Conservation (phyloP, 2,329 filamentous ascomycete species). For the Colletotrichum navitas region DNA sequence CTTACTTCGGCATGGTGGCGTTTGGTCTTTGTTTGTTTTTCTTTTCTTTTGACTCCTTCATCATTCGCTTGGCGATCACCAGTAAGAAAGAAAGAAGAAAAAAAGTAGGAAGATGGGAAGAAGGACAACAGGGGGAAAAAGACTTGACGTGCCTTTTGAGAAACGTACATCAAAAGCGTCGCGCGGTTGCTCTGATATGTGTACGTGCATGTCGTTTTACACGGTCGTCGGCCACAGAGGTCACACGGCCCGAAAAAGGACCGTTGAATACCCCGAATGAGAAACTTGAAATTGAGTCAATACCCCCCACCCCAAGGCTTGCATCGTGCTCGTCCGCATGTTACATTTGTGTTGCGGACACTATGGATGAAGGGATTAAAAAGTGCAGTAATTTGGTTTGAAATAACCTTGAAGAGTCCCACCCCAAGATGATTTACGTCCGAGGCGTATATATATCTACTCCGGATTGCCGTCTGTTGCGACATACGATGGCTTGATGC, state of each 20-base stretch:
- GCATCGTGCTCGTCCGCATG: neutral
- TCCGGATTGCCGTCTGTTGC: conserved; percentile 33
- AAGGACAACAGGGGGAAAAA: neutral
- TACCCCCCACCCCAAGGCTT: neutral
- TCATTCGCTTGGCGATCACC: neutral
- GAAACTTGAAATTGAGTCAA: conserved; percentile 12
- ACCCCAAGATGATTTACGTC: conserved; percentile 34
- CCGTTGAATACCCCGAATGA: conserved; percentile 39
- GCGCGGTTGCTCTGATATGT: neutral
- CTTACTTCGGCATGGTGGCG: conserved; percentile 28
- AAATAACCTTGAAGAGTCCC: conserved; percentile 36
- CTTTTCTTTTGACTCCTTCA: conserved; percentile 14
- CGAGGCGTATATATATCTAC: conserved; percentile 35
- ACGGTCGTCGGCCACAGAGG: neutral
- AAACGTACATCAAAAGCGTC: conserved; percentile 23
- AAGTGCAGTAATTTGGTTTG: conserved; percentile 22
- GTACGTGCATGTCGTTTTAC: neutral
- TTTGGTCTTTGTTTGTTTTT: conserved; percentile 33
- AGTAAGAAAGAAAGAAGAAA: neutral
- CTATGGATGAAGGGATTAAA: neutral
- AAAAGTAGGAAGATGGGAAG: neutral
- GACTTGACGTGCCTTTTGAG: conserved; percentile 12
- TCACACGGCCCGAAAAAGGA: neutral
- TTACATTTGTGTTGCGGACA: neutral
- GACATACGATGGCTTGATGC: conserved; percentile 33